phyloP scores from a whole-genome alignment of 805 yeast species.

The Saccharomyces cerevisiae region DNA sequence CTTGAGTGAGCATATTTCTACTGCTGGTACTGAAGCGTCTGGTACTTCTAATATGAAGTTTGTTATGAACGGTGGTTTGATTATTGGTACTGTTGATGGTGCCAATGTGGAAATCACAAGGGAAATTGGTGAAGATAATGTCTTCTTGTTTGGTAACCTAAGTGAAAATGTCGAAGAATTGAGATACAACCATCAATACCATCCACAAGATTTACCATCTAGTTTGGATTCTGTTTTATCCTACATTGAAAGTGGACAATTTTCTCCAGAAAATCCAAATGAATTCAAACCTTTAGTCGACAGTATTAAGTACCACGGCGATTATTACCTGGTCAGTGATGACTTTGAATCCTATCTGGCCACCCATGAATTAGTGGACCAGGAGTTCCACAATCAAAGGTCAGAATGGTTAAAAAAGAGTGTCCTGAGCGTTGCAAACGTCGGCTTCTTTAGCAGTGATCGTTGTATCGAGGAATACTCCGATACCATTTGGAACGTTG shows the following conservation, averaged over 20 bases:
- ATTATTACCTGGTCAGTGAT: conserved; percentile 77
- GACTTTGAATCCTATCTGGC: conserved; percentile 83
- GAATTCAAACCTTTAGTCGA: conserved; percentile 65
- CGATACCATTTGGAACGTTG: conserved; percentile 86
- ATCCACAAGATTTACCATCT: conserved; percentile 47
- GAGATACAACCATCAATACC: conserved; percentile 64
- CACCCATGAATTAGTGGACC: conserved; percentile 70
- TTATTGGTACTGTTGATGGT: conserved; percentile 94
- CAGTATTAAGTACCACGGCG: conserved; percentile 65
- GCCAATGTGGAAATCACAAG: conserved; percentile 93
- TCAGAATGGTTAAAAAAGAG: conserved; percentile 71
- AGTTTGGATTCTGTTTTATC: conserved; percentile 54
- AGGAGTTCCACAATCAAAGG: conserved; percentile 53
- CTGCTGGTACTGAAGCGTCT: conserved; percentile 95
- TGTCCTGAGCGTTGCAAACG: conserved; percentile 75
- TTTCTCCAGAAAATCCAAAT: conserved; percentile 52
- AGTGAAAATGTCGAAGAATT: conserved; percentile 84
- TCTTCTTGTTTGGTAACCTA: conserved; percentile 84
- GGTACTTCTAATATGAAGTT: conserved; percentile 96
- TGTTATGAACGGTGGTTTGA: conserved; percentile 87
- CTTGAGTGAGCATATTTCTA: conserved; percentile 85
- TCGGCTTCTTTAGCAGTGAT: conserved; percentile 89
- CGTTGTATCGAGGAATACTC: conserved; percentile 90
- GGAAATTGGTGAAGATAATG: conserved; percentile 88
- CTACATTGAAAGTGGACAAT: conserved; percentile 57